phyloP scores from a whole-genome alignment of 2,329 filamentous ascomycete genomes.

The Diaporthe sp. region DNA sequence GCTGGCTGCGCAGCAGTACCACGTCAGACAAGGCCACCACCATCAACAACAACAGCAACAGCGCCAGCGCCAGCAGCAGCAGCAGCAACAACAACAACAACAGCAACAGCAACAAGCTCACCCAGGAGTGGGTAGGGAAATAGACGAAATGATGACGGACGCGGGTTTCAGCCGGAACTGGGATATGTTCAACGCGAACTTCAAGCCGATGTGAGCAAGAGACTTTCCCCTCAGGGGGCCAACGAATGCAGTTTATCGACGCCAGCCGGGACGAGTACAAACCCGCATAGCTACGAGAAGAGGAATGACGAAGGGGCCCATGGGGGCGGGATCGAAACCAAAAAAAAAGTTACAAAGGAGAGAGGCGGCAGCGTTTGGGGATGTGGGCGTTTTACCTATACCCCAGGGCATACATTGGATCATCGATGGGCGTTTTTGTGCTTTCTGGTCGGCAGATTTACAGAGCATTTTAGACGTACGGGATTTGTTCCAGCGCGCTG shows the following conservation, averaged over 20 bases:
- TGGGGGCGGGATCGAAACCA: neutral
- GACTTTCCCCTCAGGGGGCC: neutral
- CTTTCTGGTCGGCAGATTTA: slow-evolving; percentile 27
- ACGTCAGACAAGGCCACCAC: slow-evolving; percentile 46
- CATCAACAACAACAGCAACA: slow-evolving; percentile 48
- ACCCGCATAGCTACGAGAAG: slow-evolving; percentile 17
- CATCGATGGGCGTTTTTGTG: slow-evolving; percentile 29
- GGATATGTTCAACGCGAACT: slow-evolving; percentile 58
- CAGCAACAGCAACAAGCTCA: slow-evolving; percentile 48
- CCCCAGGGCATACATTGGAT: slow-evolving; percentile 6
- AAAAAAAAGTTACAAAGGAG: neutral
- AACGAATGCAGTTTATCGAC: slow-evolving; percentile 7
- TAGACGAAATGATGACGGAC: slow-evolving; percentile 66
- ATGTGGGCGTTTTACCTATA: neutral
- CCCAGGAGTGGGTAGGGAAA: slow-evolving; percentile 56
- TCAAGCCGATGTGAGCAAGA: slow-evolving; percentile 40
- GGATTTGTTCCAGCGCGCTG: slow-evolving; percentile 22
- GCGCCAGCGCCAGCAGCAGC: slow-evolving; percentile 45
- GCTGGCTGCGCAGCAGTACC: slow-evolving; percentile 55
- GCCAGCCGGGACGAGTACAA: neutral
- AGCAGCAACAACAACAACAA: slow-evolving; percentile 42
- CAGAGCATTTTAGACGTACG: slow-evolving; percentile 20
- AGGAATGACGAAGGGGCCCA: slow-evolving; percentile 1
- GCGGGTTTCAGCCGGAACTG: slow-evolving; percentile 62
- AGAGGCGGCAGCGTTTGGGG: neutral